phyloP scores from a whole-genome alignment of 441 rosid genomes.

The Bocquillonia castaneifolia region DNA sequence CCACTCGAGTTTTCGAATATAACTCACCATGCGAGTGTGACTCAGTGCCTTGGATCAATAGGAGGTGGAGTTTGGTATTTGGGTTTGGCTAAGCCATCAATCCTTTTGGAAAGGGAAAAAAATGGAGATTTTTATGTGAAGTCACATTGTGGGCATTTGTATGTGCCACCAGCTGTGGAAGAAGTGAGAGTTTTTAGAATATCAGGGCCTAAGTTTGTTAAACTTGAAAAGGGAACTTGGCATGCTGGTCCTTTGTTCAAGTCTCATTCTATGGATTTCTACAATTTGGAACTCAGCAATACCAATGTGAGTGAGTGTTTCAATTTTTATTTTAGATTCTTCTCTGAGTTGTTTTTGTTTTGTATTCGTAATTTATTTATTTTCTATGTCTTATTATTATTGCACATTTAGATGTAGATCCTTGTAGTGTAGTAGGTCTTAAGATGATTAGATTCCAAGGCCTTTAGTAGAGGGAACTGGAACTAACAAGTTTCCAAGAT shows the following conservation, averaged over 20 bases:
- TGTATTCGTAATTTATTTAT: no score
- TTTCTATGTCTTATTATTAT: background rate
- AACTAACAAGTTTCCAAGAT: no score
- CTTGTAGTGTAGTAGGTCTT: no score
- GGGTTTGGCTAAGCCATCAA: constrained; percentile 69
- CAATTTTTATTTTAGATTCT: background rate
- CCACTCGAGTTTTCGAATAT: constrained; percentile 44
- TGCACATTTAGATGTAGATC: background rate
- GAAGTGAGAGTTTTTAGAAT: constrained; percentile 55
- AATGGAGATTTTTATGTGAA: no score
- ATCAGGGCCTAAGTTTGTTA: constrained; percentile 64
- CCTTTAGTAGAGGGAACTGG: no score
- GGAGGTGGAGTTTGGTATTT: constrained; percentile 77
- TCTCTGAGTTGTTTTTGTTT: background rate
- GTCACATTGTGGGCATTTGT: constrained; percentile 52
- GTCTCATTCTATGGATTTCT: constrained; percentile 59
- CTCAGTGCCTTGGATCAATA: constrained; percentile 79
- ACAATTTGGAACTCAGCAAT: constrained; percentile 67
- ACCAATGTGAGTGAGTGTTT: constrained; percentile 66
- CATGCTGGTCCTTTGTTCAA: constrained; percentile 73
- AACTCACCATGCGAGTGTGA: constrained; percentile 78
- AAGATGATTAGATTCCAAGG: no score
- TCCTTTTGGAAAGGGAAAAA: no score
- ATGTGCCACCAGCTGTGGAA: constrained; percentile 56
- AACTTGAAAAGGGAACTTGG: constrained; percentile 67